Conservation (phyloP, 2,329 filamentous ascomycete genomes). For the Saccharata proteae region DNA sequence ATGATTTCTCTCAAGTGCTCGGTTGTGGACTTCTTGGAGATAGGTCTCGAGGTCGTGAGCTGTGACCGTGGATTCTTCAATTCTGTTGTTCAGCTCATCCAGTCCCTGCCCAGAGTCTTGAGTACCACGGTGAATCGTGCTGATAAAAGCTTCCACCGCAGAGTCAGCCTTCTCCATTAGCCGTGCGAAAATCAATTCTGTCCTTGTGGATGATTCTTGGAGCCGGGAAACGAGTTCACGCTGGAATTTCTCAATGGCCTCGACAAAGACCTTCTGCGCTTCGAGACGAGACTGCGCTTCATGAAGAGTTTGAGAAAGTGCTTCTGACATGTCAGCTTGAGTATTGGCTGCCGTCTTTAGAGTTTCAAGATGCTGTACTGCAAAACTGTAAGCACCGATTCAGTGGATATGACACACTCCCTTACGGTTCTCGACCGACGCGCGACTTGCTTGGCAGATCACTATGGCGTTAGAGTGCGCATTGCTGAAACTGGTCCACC, state of each 20-base stretch:
- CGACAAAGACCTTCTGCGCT: conserved; percentile 15
- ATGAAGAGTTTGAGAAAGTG: conserved; percentile 14
- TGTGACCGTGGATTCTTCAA: no score
- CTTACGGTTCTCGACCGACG: conserved; percentile 44
- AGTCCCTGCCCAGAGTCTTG: background rate
- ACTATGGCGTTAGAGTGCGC: conserved; percentile 47
- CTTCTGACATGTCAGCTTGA: conserved; percentile 14
- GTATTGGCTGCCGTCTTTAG: conserved; percentile 22
- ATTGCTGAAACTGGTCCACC: conserved; percentile 55
- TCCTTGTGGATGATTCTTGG: conserved; percentile 2
- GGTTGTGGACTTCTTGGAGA: no score
- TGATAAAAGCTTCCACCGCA: background rate
- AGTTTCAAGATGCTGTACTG: conserved; percentile 17
- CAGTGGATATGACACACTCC: background rate
- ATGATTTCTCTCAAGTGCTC: no score
- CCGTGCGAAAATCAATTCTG: conserved; percentile 1
- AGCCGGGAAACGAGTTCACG: conserved; percentile 1
- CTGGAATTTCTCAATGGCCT: conserved; percentile 15
- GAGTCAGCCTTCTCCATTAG: conserved; percentile 5
- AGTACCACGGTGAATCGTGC: background rate
- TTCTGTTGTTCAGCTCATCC: no score
- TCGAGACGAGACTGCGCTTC: conserved; percentile 15
- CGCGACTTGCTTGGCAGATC: conserved; percentile 49
- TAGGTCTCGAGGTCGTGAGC: no score
- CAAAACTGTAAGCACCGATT: conserved; percentile 1